Percentiles rank a stretch among this genome's conserved stretches.
Evolutionary conservation across 2,329 filamentous ascomycete species (phyloP).

Genomic region (Pseudogymnoascus sp.): DNA sequence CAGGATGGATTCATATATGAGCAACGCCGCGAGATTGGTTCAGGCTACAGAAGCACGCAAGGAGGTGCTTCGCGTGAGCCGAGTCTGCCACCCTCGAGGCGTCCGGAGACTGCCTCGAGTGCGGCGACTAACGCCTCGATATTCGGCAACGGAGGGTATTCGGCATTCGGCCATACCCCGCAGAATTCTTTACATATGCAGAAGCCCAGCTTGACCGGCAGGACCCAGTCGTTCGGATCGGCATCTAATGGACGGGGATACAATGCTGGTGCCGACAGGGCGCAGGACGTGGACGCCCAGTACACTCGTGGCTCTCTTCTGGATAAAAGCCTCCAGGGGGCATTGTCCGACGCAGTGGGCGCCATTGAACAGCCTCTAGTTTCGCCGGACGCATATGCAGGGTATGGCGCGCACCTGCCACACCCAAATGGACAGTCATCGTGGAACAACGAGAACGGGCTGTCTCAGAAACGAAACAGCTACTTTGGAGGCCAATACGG

Average conservation of each 20-base stretch:
- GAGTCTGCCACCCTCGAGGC: conserved; percentile 48
- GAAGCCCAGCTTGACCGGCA: conserved; percentile 35
- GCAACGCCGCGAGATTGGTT: background rate
- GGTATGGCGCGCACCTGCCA: background rate
- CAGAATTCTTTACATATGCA: conserved; percentile 41
- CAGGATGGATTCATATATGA: background rate
- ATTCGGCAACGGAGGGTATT: conserved; percentile 16
- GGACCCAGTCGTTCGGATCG: conserved; percentile 39
- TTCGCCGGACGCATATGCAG: background rate
- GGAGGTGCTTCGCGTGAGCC: conserved; percentile 41
- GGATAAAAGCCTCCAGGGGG: background rate
- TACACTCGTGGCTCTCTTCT: background rate
- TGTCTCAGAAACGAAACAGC: background rate
- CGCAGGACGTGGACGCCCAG: background rate
- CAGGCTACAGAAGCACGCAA: conserved; percentile 22
- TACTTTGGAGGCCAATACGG: background rate
- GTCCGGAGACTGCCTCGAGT: conserved; percentile 37
- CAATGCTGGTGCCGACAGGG: conserved; percentile 14
- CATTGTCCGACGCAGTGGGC: background rate
- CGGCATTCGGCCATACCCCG: conserved; percentile 31
- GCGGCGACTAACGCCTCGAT: conserved; percentile 14
- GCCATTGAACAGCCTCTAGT: background rate
- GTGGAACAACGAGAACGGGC: background rate
- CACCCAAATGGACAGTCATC: background rate
- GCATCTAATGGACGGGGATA: conserved; percentile 34